phyloP scores from a whole-genome alignment of 208 protist species.

The Spongospora subterranea region DNA sequence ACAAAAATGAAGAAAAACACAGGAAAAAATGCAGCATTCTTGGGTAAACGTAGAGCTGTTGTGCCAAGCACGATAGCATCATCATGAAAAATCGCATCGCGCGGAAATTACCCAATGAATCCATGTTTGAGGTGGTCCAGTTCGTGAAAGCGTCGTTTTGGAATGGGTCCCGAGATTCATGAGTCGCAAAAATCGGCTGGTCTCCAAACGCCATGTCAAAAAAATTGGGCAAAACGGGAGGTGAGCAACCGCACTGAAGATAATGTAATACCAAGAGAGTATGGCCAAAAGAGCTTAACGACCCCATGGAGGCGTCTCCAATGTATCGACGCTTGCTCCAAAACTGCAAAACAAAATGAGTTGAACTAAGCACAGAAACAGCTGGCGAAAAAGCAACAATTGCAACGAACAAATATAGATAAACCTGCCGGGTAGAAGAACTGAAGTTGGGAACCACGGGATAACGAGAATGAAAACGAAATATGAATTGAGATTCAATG shows the following conservation, averaged over 20 bases:
- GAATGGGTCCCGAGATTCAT: not conserved
- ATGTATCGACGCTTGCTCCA: conserved; percentile 23
- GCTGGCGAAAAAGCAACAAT: not conserved
- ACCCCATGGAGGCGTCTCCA: conserved; percentile 1
- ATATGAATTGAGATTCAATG: not conserved
- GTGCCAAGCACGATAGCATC: not conserved
- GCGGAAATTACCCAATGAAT: conserved; percentile 2
- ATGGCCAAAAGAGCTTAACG: conserved; percentile 17
- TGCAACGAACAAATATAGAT: too few species aligned
- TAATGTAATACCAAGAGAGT: conserved; percentile 22
- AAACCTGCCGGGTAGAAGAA: not conserved
- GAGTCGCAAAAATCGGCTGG: not conserved
- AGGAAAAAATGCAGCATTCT: not conserved
- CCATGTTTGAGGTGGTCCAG: not conserved
- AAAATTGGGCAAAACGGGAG: not conserved
- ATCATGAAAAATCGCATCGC: too few species aligned
- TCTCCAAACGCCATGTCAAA: not conserved
- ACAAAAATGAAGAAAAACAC: not conserved
- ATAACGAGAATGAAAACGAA: not conserved
- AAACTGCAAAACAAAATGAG: not conserved
- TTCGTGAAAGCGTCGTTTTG: not conserved
- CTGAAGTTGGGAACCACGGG: not conserved
- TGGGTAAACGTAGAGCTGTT: not conserved
- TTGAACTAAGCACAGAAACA: not conserved
- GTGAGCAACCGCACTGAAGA: not conserved